Percentiles rank a stretch among this genome's conserved stretches.
These are phyloP conservation scores for Penicillium freii DNA, from an alignment of 2,329 filamentous ascomycete genomes.

Conservation along the genomic window DNA sequence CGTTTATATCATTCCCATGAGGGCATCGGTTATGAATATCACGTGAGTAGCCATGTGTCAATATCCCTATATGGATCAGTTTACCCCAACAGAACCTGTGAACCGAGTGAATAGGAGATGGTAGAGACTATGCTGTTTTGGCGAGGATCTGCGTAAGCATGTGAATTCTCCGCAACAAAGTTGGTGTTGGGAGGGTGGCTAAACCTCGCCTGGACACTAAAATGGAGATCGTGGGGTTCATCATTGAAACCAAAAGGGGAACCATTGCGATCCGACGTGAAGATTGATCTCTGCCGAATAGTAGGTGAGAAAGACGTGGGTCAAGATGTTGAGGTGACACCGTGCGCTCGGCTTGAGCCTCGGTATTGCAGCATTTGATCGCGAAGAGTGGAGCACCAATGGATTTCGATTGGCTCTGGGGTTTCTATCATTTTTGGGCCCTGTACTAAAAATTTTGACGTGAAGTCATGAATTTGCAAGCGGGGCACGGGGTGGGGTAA, in stretches of 20 bases:
- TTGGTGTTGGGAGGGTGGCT: not conserved
- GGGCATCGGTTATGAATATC: not conserved
- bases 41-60: slow-evolving; percentile 14
- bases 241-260: slow-evolving; percentile 1
- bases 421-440: not conserved
- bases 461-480: not conserved
- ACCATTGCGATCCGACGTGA: slow-evolving; percentile 2
- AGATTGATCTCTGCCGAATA: slow-evolving; percentile 3
- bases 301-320: not conserved
- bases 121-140: slow-evolving; percentile 1
- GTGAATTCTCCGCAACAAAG: slow-evolving; percentile 12
- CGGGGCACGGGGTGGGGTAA: not conserved
- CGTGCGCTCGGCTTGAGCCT: not conserved
- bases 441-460: not conserved
- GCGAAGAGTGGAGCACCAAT: not conserved
- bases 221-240: not conserved
- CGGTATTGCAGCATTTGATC: slow-evolving; percentile 6
- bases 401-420: not conserved
- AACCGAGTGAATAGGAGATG: slow-evolving; percentile 8
- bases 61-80: slow-evolving; percentile 12
- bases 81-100: slow-evolving; percentile 17
- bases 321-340: not conserved
- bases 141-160: slow-evolving; percentile 15
- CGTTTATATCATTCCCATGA: slow-evolving; percentile 18
- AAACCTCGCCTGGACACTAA: not conserved